Evolutionary conservation across 148 eudicot genomes (phyloP).

Genomic region (Silene latifolia): DNA sequence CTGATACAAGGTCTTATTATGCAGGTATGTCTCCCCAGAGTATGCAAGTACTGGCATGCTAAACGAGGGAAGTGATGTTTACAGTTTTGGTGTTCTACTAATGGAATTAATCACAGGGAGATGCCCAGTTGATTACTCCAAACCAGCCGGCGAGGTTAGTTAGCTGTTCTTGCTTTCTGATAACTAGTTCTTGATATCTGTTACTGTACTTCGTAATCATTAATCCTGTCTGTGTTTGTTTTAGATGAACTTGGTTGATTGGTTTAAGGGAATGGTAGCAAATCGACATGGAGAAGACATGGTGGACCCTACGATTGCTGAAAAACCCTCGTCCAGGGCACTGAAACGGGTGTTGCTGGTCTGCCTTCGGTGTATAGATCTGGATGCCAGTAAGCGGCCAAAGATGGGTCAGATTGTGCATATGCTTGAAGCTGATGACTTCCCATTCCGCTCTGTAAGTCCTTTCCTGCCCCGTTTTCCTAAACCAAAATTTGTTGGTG

Average conservation of each 20-base stretch:
- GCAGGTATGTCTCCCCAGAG: slow-evolving; percentile 94
- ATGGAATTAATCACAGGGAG: slow-evolving; percentile 93
- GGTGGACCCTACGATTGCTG: slow-evolving; percentile 57
- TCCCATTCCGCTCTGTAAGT: slow-evolving; percentile 77
- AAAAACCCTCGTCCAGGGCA: slow-evolving; percentile 67
- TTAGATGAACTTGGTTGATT: slow-evolving; percentile 96
- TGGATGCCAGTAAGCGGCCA: slow-evolving; percentile 77
- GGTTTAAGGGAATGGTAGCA: slow-evolving; percentile 93
- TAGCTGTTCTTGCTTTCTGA: neutral
- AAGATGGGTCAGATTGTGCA: slow-evolving; percentile 98
- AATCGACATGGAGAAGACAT: slow-evolving; percentile 77
- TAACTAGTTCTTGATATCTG: neutral
- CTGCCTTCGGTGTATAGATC: slow-evolving; percentile 91
- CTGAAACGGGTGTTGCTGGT: slow-evolving; percentile 71
- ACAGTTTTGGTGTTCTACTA: slow-evolving; percentile 87
- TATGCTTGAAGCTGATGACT: slow-evolving; percentile 96
- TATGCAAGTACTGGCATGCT: slow-evolving; percentile 99
- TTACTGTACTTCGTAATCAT: no score
- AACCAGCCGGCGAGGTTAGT: slow-evolving; percentile 87
- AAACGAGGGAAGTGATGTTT: slow-evolving; percentile 80
- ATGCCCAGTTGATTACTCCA: slow-evolving; percentile 87
- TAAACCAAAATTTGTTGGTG: neutral
- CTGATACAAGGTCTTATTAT: slow-evolving; percentile 10
- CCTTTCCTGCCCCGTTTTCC: neutral
- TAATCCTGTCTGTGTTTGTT: slow-evolving; percentile 2